Base-by-base conservation (phyloP, 2,329 filamentous ascomycete species). In the Sarocladium oryzae region DNA sequence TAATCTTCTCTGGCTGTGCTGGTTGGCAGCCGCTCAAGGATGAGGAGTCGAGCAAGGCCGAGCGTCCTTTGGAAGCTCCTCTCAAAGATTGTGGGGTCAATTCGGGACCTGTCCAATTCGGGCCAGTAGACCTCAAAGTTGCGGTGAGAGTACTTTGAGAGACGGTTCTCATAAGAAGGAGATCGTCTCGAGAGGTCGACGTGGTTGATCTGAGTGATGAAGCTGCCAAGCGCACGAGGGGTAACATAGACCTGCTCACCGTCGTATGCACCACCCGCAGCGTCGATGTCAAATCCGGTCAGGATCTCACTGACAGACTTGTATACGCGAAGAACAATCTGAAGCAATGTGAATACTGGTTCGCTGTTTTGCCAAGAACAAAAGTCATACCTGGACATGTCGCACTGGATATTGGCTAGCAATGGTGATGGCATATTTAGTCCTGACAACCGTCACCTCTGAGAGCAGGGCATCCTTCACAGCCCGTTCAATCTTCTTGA, bases 1-100 rank as follows among this genome's bases (percentile, higher is more conserved):
- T 93, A 95, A 0, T 70, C 63, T 6, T 92, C 86, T 50, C 89
- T 76, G 35, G 88, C 84, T 10, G 70, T 71, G 2, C 77, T 74
- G 2, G 81, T 87, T 0, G 89, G 89, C 2, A 95, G 74, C 40
- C 85, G 83, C 63, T 95, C 89, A 1, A 95, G 73, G 6, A 95
- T 84, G 6, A 95, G 73, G 1, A 95, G 75, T 41, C 89, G 78
- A 23, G 89, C 88, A 18, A 95, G 77, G 2, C 89, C 89, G 21
- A 88, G 73, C 0, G 86, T 90, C 35, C 86, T 76, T 48, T 76
- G 76, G 59, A 95, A 95, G 52, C 83, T 89, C 46, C 89, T 75
- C 66, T 95, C 89, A 55, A 88, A 95, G 46, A 95, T 90, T 20
- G 88, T 95, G 4, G 89, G 89, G 58, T 95, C 89, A 51, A 95